Evolutionary conservation across 1,284 basidiomycete species (phyloP).

Genomic region (Malassezia caprae): DNA sequence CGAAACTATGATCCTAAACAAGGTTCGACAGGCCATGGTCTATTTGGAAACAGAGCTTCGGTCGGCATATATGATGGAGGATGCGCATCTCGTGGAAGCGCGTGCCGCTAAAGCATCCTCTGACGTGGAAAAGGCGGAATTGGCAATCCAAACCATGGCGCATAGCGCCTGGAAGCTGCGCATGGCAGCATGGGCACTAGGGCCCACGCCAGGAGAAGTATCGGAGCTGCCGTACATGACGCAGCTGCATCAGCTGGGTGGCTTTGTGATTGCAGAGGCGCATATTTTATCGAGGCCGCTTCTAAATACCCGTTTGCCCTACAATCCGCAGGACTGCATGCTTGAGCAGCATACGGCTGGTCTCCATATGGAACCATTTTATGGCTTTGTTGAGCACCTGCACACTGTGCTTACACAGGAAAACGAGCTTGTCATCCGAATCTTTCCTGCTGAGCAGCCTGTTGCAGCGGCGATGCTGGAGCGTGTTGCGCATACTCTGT

Average conservation of each 20-base stretch:
- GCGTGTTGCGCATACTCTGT: constrained; percentile 63
- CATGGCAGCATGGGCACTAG: not conserved
- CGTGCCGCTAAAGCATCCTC: not conserved
- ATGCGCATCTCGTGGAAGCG: not conserved
- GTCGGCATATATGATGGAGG: constrained; percentile 3
- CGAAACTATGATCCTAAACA: not conserved
- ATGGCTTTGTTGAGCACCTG: constrained; percentile 50
- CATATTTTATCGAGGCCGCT: not conserved
- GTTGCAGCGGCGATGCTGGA: constrained; percentile 68
- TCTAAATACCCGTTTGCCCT: not conserved
- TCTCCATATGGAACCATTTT: constrained; percentile 56
- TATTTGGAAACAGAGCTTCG: constrained; percentile 10
- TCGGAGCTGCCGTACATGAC: not conserved
- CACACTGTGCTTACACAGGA: constrained; percentile 56
- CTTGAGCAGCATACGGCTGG: constrained; percentile 50
- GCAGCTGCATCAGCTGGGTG: not conserved
- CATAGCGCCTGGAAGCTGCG: constrained; percentile 8
- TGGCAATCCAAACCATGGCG: not conserved
- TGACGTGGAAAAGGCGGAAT: not conserved
- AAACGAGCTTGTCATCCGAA: constrained; percentile 65
- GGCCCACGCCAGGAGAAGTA: not conserved
- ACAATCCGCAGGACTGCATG: constrained; percentile 12
- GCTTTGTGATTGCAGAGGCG: constrained; percentile 4
- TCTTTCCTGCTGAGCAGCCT: constrained; percentile 69
- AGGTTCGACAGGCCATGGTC: not conserved